Base-by-base conservation (phyloP, 2,329 filamentous ascomycete genomes). In the Ophiobolus disseminans region DNA sequence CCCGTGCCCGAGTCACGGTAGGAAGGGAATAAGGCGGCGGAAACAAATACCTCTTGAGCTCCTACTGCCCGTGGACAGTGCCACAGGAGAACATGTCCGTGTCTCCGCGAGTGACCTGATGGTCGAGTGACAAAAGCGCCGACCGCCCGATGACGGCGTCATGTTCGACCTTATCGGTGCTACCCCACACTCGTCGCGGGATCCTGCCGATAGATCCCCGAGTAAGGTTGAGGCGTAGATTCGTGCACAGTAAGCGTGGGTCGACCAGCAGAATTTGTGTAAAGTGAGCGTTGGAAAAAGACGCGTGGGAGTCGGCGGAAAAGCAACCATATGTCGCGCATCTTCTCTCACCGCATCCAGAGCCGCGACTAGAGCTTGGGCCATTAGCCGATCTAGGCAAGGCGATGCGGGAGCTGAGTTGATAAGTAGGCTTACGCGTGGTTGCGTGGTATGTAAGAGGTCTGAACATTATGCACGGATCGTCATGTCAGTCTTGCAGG, bases 81-180 rank as follows among this genome's bases (percentile, higher is more conserved):
- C 20, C 23, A 17, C 34, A 40, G 36, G 17, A 23, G 16, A 34
- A 32, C 41, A 20, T 20, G 21, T 44, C 41, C 45, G 41, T 32
- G 4, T 38, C 44, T 35, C 55, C 52, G 43, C 54, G 39, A 62
- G 28, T 41, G 54, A 45, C 48, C 42, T 46, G 48, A 57, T 48
- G 47, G 49, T 55, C 38, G 57, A 56, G 48, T 58, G 54, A 43
- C 38, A 36, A 46, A 44, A 0, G 25, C 23, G 40, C 36, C 45
- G 49, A 55, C n/a, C n/a, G n/a, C 63, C 67, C 65, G 68, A 71
- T 68, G 66, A 66, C 62, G 61, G 63, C 64, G 60, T 65, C 68
- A 72, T 68, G 60, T 56, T 57, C 58, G 53, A 45, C 54, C 62
- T 68, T 63, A 63, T 67, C 63, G 50, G 48, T 48, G 45, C 41